phyloP scores from a whole-genome alignment of 169 alveolate genomes.

The Plasmodium knowlesi region DNA sequence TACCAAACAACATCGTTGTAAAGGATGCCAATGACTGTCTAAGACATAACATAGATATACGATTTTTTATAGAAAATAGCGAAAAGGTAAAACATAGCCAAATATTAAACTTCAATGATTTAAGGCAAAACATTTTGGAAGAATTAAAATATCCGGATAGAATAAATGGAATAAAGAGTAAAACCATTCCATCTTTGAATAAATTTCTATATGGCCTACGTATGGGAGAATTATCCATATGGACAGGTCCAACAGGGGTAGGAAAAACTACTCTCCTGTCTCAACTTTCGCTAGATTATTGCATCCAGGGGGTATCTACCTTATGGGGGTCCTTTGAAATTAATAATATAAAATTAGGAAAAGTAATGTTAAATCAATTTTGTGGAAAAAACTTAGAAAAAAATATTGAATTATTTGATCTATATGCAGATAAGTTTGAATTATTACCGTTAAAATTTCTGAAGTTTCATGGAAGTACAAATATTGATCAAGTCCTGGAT shows the following conservation, averaged over 20 bases:
- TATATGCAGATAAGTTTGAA: constrained; percentile 89
- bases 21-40: constrained; percentile 97
- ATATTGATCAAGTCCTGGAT: constrained; percentile 90
- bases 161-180: constrained; percentile 81
- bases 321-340: constrained; percentile 98
- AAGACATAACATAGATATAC: constrained; percentile 78
- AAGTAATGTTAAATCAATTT: constrained; percentile 91
- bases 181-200: constrained; percentile 85
- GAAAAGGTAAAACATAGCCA: constrained; percentile 89
- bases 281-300: constrained; percentile 93
- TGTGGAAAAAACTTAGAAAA: constrained; percentile 87
- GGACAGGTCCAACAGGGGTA: constrained; percentile 98
- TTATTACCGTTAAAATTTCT: constrained; percentile 91
- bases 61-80: constrained; percentile 81
- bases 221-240: constrained; percentile 93
- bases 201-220: constrained; percentile 91
- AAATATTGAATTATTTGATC: constrained; percentile 82
- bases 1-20: constrained; percentile 19
- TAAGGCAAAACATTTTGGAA: constrained; percentile 85
- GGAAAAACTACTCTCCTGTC: constrained; percentile 96
- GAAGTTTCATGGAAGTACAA: constrained; percentile 95
- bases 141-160: constrained; percentile 86
- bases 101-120: constrained; percentile 89
- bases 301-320: constrained; percentile 92
- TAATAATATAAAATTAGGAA: constrained; percentile 91